phyloP scores from a whole-genome alignment of 2,329 filamentous ascomycete genomes.

The Botryotinia globosa region DNA sequence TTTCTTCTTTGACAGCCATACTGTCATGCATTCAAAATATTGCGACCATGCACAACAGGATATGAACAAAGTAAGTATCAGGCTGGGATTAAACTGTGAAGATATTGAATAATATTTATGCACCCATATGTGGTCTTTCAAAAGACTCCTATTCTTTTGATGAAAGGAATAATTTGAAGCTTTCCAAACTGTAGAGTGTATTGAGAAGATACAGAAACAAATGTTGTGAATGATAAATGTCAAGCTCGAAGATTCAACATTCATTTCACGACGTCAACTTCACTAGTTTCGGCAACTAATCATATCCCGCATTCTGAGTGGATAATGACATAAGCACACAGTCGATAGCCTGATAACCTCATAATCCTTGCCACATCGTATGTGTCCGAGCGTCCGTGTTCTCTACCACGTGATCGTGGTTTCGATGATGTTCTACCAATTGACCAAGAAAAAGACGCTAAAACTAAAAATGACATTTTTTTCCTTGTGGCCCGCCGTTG shows the following conservation, averaged over 20 bases:
- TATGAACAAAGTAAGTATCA: not conserved
- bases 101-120: slow-evolving; percentile 5
- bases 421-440: slow-evolving; percentile 21
- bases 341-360: not conserved
- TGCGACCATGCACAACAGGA: slow-evolving; percentile 17
- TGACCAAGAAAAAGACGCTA: slow-evolving; percentile 17
- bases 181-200: not conserved
- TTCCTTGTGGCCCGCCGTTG: slow-evolving; percentile 4
- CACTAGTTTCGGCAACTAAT: not conserved
- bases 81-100: not conserved
- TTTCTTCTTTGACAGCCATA: slow-evolving; percentile 57
- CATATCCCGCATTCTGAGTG: not conserved
- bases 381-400: not conserved
- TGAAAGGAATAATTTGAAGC: not conserved
- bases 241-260: not conserved
- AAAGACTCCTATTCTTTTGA: not conserved
- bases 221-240: not conserved
- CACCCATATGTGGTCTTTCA: not conserved
- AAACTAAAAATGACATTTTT: slow-evolving; percentile 20
- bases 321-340: not conserved
- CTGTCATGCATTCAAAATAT: slow-evolving; percentile 33
- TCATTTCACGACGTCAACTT: slow-evolving; percentile 1
- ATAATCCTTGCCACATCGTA: not conserved
- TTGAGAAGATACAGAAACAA: not conserved
- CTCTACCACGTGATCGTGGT: not conserved